Base-by-base conservation (phyloP, 129 eudicot genomes). In the Silybum marianum region DNA sequence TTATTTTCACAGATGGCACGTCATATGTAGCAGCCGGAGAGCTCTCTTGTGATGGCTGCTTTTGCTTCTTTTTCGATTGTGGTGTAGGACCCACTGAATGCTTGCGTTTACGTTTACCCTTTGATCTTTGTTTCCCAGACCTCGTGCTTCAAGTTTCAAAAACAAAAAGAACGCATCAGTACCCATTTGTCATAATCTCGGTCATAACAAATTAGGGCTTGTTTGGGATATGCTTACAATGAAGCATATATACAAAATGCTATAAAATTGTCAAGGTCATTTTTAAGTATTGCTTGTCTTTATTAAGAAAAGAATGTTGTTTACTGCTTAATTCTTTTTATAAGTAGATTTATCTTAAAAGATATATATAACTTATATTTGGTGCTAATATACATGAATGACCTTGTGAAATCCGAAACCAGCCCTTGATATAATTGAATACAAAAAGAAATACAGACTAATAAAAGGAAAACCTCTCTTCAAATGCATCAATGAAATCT, bases 401-500 rank as follows among this genome's bases (percentile, higher is more conserved):
- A 30, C 30, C 36, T 38, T 65, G 60, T 63, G 38, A 77, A 51
- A 38, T 77, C 12, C 62, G 5, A 77, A 63, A 63, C 73, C 54
- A 65, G 60, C 74, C 65, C 74, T 58, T 70, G 7, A 71, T 34
- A 24, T 18, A 69, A 70, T 18, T 71, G 7, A 76, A 38, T 77
- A 77, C 2, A 71, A 28, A 83, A 60, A 30, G 21, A 77, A 19
- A 77, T 9, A 30, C 58, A 72, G 18, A 72, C 40, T 32, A 72
- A 71, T 21, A 48, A 44, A 72, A 68, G 38, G 12, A 79, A 77
- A 65, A 94, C 99, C 99, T 96, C 75, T 91, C 90, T 82, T 96
- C 99, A 48, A 85, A 93, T 28, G 95, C 95, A 73, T 96, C 97
- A 32, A 96, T 85, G 25, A 96, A 58, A 82, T 93, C 98, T 2